Evolutionary conservation across 1,139 yeast species (phyloP), one percentile per base, ranked within the genome.

Genomic region (Nakaseomyces sp.): DNA sequence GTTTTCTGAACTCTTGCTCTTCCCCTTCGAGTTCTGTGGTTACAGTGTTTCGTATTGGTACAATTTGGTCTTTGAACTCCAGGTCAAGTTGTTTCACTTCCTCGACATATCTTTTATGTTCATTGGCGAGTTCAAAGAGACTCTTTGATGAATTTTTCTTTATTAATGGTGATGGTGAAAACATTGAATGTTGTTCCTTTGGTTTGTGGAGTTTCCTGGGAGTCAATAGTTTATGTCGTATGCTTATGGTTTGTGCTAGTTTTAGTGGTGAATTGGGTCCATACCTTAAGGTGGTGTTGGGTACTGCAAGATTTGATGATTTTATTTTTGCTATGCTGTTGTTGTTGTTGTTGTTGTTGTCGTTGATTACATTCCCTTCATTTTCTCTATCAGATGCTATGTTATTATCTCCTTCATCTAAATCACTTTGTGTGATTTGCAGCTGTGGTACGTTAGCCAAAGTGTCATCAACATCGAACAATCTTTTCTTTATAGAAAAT

Each of bases 261-360:
- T 53, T 56, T 37, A 61, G 25, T 2, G 65, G 65, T 3, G 65
- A 60, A 32, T 60, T 58, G 5, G 64, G 63, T 1, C 64, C 64
- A 41, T 57, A 60, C 6, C 38, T 17, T 22, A 24, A 9, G 5
- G 12, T 12, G 24, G 24, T 22, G 7, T 30, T 6, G 10, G 33
- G 25, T 36, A 1, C 35, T 7, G 20, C 5, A 17, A 30, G 33
- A n/a, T 30, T 13, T 13, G 33, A 4, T 30, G 17, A 8, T 12
- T 13, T 30, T 30, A 10, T 30, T 18, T 7, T 17, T 30, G 2
- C 13, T 30, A 8, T 13, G n/a, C 8, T 13, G 5, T 30, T 5
- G n/a, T 2, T n/a, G 18, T 29, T 6, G 17, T 13, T 10, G 8
- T n/a, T n/a, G n/a, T n/a, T n/a, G n/a, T n/a, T n/a, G n/a, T n/a